These are phyloP conservation scores for Didymella pomorum DNA, from an alignment of 2,329 filamentous ascomycete genomes.

Conservation along the genomic window DNA sequence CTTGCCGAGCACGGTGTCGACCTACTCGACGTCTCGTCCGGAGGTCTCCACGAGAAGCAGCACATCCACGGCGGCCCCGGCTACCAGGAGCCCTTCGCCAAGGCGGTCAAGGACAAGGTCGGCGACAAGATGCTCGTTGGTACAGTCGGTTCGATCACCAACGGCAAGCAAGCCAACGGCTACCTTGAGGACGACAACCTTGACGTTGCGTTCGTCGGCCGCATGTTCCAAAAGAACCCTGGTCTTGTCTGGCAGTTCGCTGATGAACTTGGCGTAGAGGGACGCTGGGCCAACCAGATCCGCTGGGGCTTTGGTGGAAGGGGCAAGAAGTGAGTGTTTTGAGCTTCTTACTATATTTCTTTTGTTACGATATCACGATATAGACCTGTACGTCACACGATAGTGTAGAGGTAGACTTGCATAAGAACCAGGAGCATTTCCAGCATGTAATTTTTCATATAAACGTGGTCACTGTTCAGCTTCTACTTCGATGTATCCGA, in stretches of 20 bases:
- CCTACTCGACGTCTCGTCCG: constrained; percentile 81
- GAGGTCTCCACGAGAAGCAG: constrained; percentile 71
- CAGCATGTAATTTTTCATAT: background rate
- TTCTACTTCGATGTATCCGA: background rate
- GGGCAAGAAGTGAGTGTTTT: constrained; percentile 49
- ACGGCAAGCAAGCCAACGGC: constrained; percentile 68
- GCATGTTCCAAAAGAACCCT: constrained; percentile 84
- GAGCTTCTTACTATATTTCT: background rate
- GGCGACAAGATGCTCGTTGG: constrained; percentile 75
- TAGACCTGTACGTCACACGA: constrained; percentile 3
- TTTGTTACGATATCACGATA: background rate
- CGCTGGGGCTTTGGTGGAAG: constrained; percentile 65
- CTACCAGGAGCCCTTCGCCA: constrained; percentile 79
- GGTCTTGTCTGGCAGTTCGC: constrained; percentile 78
- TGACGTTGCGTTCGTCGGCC: constrained; percentile 77
- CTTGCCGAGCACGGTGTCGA: constrained; percentile 80
- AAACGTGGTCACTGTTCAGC: background rate
- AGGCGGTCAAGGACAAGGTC: constrained; percentile 75
- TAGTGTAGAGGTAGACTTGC: background rate
- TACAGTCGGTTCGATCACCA: constrained; percentile 77
- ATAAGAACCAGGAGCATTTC: background rate
- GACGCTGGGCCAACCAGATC: constrained; percentile 77
- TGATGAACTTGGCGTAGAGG: constrained; percentile 73
- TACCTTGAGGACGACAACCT: constrained; percentile 50
- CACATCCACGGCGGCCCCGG: constrained; percentile 68